A percentile compares a stretch with the other conserved stretches of the same genome.
phyloP scores from a whole-genome alignment of 176 grass and related monocot genomes.

The Puya raimondii region DNA sequence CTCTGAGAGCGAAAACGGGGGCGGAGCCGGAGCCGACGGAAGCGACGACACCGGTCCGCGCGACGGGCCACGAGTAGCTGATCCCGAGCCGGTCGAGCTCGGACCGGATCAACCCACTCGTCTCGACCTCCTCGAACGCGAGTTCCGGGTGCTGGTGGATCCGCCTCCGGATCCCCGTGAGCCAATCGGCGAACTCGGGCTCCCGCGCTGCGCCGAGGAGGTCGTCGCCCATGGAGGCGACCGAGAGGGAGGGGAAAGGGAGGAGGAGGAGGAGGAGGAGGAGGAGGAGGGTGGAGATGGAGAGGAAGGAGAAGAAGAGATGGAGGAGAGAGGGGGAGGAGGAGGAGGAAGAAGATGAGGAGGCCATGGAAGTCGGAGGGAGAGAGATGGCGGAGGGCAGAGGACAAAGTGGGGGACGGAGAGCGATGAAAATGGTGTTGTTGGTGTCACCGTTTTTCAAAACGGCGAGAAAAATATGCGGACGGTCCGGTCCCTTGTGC shows the following conservation, averaged over 20 bases:
- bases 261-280: conserved; percentile 5
- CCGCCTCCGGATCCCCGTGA: conserved; percentile 29
- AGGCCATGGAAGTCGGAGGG: neutral
- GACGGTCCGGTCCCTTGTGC: no score
- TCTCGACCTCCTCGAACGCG: conserved; percentile 62
- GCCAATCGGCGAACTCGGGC: conserved; percentile 52
- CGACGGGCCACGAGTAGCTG: conserved; percentile 52
- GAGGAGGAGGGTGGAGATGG: conserved; percentile 4
- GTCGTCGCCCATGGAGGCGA: conserved; percentile 1
- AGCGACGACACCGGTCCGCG: conserved; percentile 55
- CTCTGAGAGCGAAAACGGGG: conserved; percentile 58
- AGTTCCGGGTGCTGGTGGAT: conserved; percentile 83
- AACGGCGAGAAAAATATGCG: no score
- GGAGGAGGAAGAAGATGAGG: neutral
- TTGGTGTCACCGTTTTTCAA: no score
- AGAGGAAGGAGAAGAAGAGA: neutral
- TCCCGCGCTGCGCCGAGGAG: conserved; percentile 43
- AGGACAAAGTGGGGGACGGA: no score
- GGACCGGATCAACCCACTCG: conserved; percentile 48
- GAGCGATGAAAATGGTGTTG: no score
- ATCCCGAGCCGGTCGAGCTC: conserved; percentile 63
- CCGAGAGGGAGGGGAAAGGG: neutral
- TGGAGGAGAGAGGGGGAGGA: neutral
- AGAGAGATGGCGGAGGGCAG: neutral
- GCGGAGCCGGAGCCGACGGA: conserved; percentile 20